A percentile compares a stretch with the other conserved stretches of the same genome.
Evolutionary conservation across 179 eudicot genomes (phyloP).

Genomic region (Gypsophila paniculata): DNA sequence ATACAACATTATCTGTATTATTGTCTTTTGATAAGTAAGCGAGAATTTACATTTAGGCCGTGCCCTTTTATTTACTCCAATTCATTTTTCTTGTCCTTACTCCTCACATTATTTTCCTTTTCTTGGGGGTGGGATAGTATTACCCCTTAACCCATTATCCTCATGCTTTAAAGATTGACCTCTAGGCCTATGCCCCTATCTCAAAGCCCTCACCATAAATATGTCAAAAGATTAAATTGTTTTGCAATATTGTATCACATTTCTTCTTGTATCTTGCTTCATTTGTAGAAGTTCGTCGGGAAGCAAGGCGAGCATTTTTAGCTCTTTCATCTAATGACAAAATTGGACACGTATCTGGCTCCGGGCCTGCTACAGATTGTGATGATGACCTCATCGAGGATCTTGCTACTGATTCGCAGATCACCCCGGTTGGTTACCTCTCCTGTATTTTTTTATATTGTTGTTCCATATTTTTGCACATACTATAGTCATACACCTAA

Average conservation of each 20-base stretch:
- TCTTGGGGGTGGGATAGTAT: background rate
- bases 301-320: constrained; percentile 81
- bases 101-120: background rate
- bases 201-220: background rate
- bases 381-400: constrained; percentile 35
- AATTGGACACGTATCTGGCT: constrained; percentile 22
- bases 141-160: background rate
- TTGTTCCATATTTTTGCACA: background rate
- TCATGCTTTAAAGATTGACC: background rate
- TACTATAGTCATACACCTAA: background rate
- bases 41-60: too few species aligned
- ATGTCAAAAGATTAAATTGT: background rate
- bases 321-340: constrained; percentile 52
- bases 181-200: constrained; percentile 1
- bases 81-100: background rate
- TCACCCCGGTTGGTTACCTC: constrained; percentile 51
- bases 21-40: too few species aligned
- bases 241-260: background rate
- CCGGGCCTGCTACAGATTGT: constrained; percentile 34
- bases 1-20: too few species aligned
- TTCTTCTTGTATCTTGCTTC: constrained; percentile 13
- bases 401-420: constrained; percentile 36
- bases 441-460: background rate
- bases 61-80: background rate
- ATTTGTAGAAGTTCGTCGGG: constrained; percentile 60